A percentile compares a stretch with the other conserved stretches of the same genome.
Conservation (phyloP, 768 basidiomycete genomes). For the Scleroderma citrinum region DNA sequence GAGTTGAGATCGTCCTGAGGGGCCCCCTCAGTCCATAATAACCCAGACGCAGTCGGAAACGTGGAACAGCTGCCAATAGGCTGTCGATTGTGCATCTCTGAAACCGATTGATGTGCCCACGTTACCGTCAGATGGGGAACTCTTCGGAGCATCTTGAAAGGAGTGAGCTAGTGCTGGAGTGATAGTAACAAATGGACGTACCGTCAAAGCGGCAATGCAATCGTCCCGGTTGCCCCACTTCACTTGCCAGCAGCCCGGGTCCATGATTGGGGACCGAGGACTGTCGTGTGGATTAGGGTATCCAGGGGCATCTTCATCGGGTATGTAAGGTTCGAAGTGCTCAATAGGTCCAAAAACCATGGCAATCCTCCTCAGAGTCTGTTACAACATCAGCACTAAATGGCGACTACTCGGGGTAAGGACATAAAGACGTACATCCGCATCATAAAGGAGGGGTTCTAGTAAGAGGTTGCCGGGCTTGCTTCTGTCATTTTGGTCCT, state of each 20-base stretch:
- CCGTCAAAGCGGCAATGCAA: constrained; percentile 67
- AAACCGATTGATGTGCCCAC: constrained; percentile 65
- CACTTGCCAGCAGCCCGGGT: constrained; percentile 60
- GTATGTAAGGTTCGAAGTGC: constrained; percentile 35
- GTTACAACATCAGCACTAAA: constrained; percentile 4
- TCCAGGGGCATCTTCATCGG: constrained; percentile 15
- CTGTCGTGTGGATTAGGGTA: constrained; percentile 51
- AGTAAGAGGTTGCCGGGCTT: constrained; percentile 36
- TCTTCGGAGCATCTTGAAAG: constrained; percentile 54
- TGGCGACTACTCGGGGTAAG: not conserved
- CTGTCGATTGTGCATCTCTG: constrained; percentile 12
- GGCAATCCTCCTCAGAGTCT: constrained; percentile 51
- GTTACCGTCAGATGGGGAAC: constrained; percentile 70
- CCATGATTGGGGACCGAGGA: constrained; percentile 52
- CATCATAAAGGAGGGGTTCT: constrained; percentile 54
- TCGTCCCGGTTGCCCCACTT: constrained; percentile 79
- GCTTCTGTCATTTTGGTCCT: constrained; percentile 7
- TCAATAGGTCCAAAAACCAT: constrained; percentile 64
- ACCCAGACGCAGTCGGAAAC: constrained; percentile 5
- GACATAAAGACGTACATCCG: constrained; percentile 38
- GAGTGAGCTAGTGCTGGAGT: constrained; percentile 1
- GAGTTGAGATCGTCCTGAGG: not conserved
- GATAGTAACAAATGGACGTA: constrained; percentile 25
- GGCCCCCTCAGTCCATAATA: constrained; percentile 12
- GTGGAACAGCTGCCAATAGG: constrained; percentile 10